Evolutionary conservation across 169 alveolate species (phyloP).

Genomic region (Plasmodium sp.): DNA sequence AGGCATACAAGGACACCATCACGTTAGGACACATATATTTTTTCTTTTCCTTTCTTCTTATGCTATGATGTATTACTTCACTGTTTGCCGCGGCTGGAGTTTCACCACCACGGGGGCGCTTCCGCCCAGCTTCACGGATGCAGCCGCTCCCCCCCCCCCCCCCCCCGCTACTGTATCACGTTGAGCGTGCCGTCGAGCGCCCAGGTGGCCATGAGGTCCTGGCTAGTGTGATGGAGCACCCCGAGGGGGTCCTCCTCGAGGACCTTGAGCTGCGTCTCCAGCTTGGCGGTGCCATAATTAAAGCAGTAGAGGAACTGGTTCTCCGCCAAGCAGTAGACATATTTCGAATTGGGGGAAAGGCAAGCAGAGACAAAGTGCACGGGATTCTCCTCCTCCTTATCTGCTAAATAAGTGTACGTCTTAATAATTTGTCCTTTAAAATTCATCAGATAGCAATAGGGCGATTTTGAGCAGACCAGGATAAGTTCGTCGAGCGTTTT

Average conservation of each 20-base stretch:
- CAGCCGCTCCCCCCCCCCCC: neutral
- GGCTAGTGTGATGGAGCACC: conserved; percentile 22
- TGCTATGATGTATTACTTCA: neutral
- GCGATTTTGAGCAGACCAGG: conserved; percentile 82
- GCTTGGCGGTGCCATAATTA: conserved; percentile 74
- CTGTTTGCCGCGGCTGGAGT: neutral
- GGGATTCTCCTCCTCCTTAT: conserved; percentile 37
- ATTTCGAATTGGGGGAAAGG: conserved; percentile 79
- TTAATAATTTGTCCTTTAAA: conserved; percentile 79
- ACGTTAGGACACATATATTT: neutral
- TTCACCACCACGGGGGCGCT: neutral
- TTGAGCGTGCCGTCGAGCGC: conserved; percentile 57
- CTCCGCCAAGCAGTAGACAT: conserved; percentile 82
- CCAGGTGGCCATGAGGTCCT: conserved; percentile 72
- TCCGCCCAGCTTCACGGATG: neutral
- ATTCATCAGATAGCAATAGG: conserved; percentile 79
- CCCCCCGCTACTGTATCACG: conserved; percentile 26
- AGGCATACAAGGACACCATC: neutral
- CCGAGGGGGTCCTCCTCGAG: conserved; percentile 52
- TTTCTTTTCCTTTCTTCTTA: neutral
- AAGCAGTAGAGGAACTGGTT: conserved; percentile 80
- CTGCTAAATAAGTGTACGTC: conserved; percentile 70
- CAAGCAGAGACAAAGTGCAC: conserved; percentile 16
- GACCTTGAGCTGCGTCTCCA: conserved; percentile 77
- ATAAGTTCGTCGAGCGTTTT: conserved; percentile 78